Percentiles rank a stretch among this genome's conserved stretches.
These are phyloP conservation scores for Chimonanthus salicifolius DNA, from an alignment of 164 flowering plant species.

Conservation along the genomic window DNA sequence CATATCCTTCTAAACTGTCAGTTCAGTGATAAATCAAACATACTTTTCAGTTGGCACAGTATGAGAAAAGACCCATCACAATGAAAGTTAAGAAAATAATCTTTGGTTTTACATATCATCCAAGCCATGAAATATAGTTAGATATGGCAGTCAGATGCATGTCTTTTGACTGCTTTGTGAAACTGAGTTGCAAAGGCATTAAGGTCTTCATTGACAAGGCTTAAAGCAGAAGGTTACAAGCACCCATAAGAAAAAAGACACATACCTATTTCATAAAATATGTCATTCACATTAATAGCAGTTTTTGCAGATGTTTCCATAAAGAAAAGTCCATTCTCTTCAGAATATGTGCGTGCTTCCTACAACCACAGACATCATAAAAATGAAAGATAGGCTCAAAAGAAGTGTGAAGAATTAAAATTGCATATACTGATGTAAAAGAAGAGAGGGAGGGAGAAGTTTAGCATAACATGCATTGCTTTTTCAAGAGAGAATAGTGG, in stretches of 20 bases:
- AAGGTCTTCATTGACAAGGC: not conserved
- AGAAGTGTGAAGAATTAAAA: not conserved
- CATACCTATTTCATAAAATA: constrained; percentile 83
- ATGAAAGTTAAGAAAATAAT: too few species aligned
- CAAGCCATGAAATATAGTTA: too few species aligned
- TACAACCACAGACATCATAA: constrained; percentile 21
- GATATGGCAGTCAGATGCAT: too few species aligned
- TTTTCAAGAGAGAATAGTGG: not conserved
- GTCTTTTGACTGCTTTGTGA: not conserved
- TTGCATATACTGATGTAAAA: too few species aligned
- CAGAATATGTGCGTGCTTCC: constrained; percentile 76
- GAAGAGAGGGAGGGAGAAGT: not conserved
- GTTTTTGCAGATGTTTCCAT: constrained; percentile 88
- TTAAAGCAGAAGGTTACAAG: not conserved
- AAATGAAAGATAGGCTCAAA: constrained; percentile 2
- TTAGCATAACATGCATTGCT: not conserved
- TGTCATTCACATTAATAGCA: constrained; percentile 70
- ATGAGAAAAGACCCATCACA: too few species aligned
- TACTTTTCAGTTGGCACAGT: too few species aligned
- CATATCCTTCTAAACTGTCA: too few species aligned
- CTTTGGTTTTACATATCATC: too few species aligned
- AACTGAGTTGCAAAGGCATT: not conserved
- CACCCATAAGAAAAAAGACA: constrained; percentile 3
- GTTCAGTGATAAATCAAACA: too few species aligned
- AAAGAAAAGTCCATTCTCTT: constrained; percentile 84